A percentile compares a stretch with the other conserved stretches of the same genome.
These are phyloP conservation scores for Teunomyces barrocoloradensis DNA, from an alignment of 805 yeast genomes.

Conservation along the genomic window DNA sequence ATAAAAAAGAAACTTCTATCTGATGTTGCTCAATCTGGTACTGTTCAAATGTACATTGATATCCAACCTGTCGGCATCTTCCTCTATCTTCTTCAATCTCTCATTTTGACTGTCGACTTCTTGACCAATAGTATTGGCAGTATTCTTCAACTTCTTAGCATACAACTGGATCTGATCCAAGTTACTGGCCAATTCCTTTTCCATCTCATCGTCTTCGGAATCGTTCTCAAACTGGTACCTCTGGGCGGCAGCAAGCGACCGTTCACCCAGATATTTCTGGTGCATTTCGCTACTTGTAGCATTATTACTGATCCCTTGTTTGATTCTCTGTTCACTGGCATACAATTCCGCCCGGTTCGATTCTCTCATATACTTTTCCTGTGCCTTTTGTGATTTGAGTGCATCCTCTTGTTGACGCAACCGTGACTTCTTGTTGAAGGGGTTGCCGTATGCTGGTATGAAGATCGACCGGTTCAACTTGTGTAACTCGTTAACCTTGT, in stretches of 20 bases:
- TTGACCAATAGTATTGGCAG: slow-evolving; percentile 69
- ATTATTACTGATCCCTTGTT: slow-evolving; percentile 51
- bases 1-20: slow-evolving; percentile 19
- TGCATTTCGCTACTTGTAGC: slow-evolving; percentile 35
- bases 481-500: slow-evolving; percentile 74
- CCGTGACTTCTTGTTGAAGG: slow-evolving; percentile 81
- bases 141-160: slow-evolving; percentile 65
- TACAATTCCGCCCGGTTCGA: slow-evolving; percentile 57
- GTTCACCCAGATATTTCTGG: slow-evolving; percentile 52
- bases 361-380: slow-evolving; percentile 62
- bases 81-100: slow-evolving; percentile 72
- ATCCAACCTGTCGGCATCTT: slow-evolving; percentile 81
- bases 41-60: slow-evolving; percentile 78
- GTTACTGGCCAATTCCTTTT: slow-evolving; percentile 79
- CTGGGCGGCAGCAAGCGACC: slow-evolving; percentile 55
- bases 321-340: slow-evolving; percentile 66
- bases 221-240: slow-evolving; percentile 84
- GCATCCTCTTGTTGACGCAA: slow-evolving; percentile 70
- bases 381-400: slow-evolving; percentile 58
- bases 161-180: slow-evolving; percentile 72
- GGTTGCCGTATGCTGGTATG: slow-evolving; percentile 76
- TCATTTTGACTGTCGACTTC: slow-evolving; percentile 79
- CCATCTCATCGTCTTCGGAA: slow-evolving; percentile 90
- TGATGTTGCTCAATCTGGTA: slow-evolving; percentile 58
- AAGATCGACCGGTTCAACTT: slow-evolving; percentile 78